Evolutionary conservation across 306 rosid species (phyloP).

Genomic region (Ochetophila trinervis): DNA sequence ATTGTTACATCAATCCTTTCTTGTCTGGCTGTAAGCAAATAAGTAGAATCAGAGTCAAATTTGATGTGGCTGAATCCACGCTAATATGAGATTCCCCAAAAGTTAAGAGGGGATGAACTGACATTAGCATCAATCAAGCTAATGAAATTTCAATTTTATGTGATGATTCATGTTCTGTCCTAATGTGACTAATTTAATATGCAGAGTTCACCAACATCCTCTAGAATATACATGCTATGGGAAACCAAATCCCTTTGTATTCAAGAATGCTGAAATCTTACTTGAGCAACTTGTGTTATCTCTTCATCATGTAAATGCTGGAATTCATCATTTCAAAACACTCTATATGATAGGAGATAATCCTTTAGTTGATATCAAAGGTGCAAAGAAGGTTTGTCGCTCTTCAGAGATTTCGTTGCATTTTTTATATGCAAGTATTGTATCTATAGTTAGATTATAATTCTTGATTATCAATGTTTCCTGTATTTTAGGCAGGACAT

Average conservation of each 20-base stretch:
- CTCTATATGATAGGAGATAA: conserved; percentile 95
- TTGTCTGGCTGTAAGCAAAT: background rate
- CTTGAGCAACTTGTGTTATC: conserved; percentile 45
- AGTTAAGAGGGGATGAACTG: background rate
- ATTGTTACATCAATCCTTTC: background rate
- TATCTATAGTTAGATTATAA: background rate
- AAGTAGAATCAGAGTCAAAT: background rate
- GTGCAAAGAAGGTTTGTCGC: conserved; percentile 66
- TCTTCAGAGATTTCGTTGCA: conserved; percentile 6
- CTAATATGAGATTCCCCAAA: background rate
- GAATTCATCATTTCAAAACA: conserved; percentile 41
- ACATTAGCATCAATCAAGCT: background rate
- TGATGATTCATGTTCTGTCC: background rate
- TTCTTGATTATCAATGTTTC: conserved; percentile 14
- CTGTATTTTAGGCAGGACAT: conserved; percentile 64
- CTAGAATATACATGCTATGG: conserved; percentile 70
- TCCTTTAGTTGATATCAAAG: conserved; percentile 82
- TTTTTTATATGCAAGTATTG: conserved; percentile 2
- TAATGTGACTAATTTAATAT: conserved; percentile 14
- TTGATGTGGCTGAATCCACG: background rate
- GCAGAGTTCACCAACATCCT: conserved; percentile 60
- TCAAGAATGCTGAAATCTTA: conserved; percentile 72
- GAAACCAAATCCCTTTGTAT: conserved; percentile 80
- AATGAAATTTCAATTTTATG: background rate
- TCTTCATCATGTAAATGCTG: conserved; percentile 27